Evolutionary conservation across 139 green algal species (phyloP).

Genomic region (Spirogloea muscicola): DNA sequence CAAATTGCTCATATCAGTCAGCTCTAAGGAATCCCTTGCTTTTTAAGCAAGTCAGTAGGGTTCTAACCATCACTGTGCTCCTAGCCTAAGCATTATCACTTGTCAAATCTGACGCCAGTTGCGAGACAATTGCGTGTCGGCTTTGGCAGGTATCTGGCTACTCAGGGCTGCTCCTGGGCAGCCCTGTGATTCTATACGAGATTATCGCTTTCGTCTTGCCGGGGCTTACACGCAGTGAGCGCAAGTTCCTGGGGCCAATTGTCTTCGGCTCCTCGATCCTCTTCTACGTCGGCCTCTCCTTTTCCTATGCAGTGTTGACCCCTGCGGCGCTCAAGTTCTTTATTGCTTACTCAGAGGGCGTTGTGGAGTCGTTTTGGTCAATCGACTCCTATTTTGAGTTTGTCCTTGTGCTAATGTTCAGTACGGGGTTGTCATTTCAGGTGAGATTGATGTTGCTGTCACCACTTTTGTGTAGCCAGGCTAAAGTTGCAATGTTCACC

Average conservation of each 20-base stretch:
- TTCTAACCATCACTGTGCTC: no score
- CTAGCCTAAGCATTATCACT: no score
- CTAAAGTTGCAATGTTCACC: no score
- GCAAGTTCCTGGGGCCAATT: constrained; percentile 85
- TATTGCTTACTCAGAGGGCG: constrained; percentile 88
- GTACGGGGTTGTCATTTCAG: constrained; percentile 94
- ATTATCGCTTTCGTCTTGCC: constrained; percentile 93
- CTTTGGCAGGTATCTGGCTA: constrained; percentile 90
- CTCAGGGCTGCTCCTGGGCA: constrained; percentile 79
- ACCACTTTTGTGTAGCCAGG: no score
- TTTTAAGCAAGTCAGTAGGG: no score
- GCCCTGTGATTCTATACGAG: constrained; percentile 93
- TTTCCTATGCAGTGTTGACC: constrained; percentile 93
- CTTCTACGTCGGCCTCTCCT: constrained; percentile 90
- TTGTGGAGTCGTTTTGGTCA: constrained; percentile 96
- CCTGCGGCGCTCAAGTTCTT: constrained; percentile 97
- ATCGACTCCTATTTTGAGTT: constrained; percentile 99
- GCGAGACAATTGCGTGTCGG: no score
- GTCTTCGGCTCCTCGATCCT: constrained; percentile 86
- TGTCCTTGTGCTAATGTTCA: constrained; percentile 95
- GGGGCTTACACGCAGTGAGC: constrained; percentile 83
- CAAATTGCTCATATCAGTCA: no score
- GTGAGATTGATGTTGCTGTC: constrained; percentile 49
- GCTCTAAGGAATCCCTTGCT: no score
- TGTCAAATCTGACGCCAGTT: no score